phyloP scores from a whole-genome alignment of 2,329 filamentous ascomycete genomes.

The Beauveria sp. region DNA sequence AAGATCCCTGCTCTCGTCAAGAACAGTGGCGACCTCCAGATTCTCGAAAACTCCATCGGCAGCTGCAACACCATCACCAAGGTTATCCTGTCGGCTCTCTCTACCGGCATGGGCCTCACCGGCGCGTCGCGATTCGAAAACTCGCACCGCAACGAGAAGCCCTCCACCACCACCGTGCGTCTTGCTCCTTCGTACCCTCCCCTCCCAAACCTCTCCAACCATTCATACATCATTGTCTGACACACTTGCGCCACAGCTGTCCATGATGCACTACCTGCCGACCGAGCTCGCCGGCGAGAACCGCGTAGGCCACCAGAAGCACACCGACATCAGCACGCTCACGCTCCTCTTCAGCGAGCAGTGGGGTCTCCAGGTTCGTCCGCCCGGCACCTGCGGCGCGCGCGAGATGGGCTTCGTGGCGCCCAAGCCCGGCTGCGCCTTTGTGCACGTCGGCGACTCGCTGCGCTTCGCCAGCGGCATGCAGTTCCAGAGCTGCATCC shows the following conservation, averaged over 20 bases:
- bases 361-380: constrained; percentile 49
- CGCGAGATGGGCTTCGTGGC: constrained; percentile 45
- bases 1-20: constrained; percentile 40
- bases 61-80: constrained; percentile 44
- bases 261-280: constrained; percentile 48
- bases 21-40: constrained; percentile 37
- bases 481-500: constrained; percentile 49
- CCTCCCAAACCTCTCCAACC: neutral
- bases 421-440: constrained; percentile 41
- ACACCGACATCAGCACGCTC: constrained; percentile 49
- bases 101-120: constrained; percentile 36
- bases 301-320: constrained; percentile 46
- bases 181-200: neutral
- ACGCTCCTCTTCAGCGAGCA: constrained; percentile 49
- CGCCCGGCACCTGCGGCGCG: constrained; percentile 32
- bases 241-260: constrained; percentile 21
- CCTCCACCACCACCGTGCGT: constrained; percentile 35
- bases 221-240: neutral
- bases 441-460: constrained; percentile 53
- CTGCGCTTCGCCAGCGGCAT: constrained; percentile 46
- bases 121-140: constrained; percentile 41
- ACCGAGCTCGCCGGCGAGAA: constrained; percentile 32
- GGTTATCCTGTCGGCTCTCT: constrained; percentile 42
- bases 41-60: constrained; percentile 42
- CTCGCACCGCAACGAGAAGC: constrained; percentile 41